A percentile compares a stretch with the other conserved stretches of the same genome.
phyloP scores from a whole-genome alignment of 305 asterid species.

The Stenogyne calaminthoides region DNA sequence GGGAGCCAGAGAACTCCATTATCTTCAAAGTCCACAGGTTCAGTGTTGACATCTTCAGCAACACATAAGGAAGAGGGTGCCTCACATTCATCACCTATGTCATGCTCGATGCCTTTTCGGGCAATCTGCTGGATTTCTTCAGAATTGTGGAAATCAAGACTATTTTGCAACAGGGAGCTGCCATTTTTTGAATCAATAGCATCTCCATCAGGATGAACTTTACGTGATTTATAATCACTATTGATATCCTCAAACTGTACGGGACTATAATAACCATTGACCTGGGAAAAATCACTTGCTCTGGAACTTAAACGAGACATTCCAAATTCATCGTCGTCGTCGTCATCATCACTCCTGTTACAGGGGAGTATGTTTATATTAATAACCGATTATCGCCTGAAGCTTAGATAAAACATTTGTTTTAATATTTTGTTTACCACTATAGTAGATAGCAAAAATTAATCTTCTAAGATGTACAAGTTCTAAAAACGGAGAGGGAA shows the following conservation, averaged over 20 bases:
- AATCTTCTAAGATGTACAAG: constrained; percentile 5
- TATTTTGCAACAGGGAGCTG: constrained; percentile 43
- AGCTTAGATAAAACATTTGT: constrained; percentile 9
- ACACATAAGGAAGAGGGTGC: constrained; percentile 75
- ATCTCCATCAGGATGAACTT: constrained; percentile 70
- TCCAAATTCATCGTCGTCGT: constrained; percentile 71
- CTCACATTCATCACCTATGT: constrained; percentile 72
- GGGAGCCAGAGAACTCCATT: constrained; percentile 96
- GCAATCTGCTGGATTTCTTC: constrained; percentile 62
- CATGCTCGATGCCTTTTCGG: constrained; percentile 51
- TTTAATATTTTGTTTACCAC: constrained; percentile 6
- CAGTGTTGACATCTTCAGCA: constrained; percentile 65
- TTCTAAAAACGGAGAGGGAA: constrained; percentile 5
- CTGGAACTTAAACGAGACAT: constrained; percentile 50
- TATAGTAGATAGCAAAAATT: constrained; percentile 13
- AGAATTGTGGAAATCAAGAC: constrained; percentile 47
- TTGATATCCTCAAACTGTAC: constrained; percentile 53
- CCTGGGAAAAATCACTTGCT: constrained; percentile 50
- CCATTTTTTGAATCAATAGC: constrained; percentile 50
- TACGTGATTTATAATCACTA: constrained; percentile 51
- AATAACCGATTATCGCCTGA: constrained; percentile 14
- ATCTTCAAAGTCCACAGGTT: constrained; percentile 91
- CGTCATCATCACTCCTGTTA: constrained; percentile 80
- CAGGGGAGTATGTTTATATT: constrained; percentile 24
- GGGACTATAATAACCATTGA: constrained; percentile 60